Evolutionary conservation across 2,329 filamentous ascomycete genomes (phyloP).

Genomic region (Triangularia verruculosa): DNA sequence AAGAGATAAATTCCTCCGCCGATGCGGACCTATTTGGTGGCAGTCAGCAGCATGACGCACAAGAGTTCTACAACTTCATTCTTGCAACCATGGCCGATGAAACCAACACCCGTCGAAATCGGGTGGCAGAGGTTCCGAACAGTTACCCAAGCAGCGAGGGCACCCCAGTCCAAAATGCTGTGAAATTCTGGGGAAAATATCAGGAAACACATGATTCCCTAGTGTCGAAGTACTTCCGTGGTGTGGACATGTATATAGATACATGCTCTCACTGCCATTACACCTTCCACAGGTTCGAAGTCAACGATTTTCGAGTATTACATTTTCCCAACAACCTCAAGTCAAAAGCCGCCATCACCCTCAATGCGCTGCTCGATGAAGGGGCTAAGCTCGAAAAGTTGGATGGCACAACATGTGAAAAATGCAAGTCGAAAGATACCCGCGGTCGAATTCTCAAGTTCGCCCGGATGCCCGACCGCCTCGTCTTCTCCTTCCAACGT

Average conservation of each 20-base stretch:
- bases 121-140: conserved; percentile 26
- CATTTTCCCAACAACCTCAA: conserved; percentile 35
- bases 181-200: conserved; percentile 65
- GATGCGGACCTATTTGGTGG: conserved; percentile 59
- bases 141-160: conserved; percentile 20
- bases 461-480: conserved; percentile 72
- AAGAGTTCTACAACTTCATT: conserved; percentile 84
- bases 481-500: conserved; percentile 76
- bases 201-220: conserved; percentile 66
- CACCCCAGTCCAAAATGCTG: conserved; percentile 54
- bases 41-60: conserved; percentile 79
- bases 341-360: conserved; percentile 47
- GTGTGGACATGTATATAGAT: conserved; percentile 69
- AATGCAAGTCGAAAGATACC: conserved; percentile 63
- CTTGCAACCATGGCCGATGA: conserved; percentile 82
- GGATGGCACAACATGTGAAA: conserved; percentile 55
- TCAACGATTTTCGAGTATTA: conserved; percentile 51
- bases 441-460: conserved; percentile 71
- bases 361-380: conserved; percentile 48
- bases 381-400: conserved; percentile 60
- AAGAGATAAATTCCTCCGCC: conserved; percentile 28
- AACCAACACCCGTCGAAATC: conserved; percentile 62
- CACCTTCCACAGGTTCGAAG: conserved; percentile 41
- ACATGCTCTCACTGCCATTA: conserved; percentile 60
- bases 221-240: conserved; percentile 75